These are phyloP conservation scores for Scenedesmus sp. DNA, from an alignment of 163 green algal species.

Conservation along the genomic window DNA sequence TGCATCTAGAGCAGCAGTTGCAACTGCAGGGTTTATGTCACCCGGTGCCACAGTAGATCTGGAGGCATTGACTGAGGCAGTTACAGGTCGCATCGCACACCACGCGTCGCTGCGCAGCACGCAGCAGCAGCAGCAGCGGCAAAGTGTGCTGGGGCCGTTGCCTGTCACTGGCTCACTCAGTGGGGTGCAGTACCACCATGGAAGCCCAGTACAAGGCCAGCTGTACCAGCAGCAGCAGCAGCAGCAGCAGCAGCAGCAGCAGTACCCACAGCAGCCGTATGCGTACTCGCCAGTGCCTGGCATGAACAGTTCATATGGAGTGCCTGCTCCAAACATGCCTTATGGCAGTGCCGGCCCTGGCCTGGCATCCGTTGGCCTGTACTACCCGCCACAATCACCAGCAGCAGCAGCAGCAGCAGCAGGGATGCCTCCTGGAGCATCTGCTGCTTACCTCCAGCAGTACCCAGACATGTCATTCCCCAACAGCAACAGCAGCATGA, in stretches of 20 bases:
- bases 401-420: conserved; percentile 29
- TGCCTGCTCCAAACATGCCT: neutral
- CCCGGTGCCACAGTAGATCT: neutral
- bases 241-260: neutral
- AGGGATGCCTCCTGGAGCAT: neutral
- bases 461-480: neutral
- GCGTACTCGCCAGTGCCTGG: neutral
- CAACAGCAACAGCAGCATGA: conserved; percentile 9
- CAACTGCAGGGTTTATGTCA: conserved; percentile 25
- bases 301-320: neutral
- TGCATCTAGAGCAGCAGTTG: neutral
- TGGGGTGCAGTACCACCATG: neutral
- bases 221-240: neutral
- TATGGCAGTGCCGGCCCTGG: neutral
- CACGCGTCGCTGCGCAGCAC: neutral
- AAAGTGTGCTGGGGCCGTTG: neutral
- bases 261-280: neutral
- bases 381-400: neutral
- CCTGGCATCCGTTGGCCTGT: neutral
- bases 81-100: conserved; percentile 6
- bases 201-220: neutral
- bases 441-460: neutral
- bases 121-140: neutral
- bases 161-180: neutral
- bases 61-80: conserved; percentile 19